Conservation (phyloP, 768 basidiomycete genomes). For the Suillus plorans region DNA sequence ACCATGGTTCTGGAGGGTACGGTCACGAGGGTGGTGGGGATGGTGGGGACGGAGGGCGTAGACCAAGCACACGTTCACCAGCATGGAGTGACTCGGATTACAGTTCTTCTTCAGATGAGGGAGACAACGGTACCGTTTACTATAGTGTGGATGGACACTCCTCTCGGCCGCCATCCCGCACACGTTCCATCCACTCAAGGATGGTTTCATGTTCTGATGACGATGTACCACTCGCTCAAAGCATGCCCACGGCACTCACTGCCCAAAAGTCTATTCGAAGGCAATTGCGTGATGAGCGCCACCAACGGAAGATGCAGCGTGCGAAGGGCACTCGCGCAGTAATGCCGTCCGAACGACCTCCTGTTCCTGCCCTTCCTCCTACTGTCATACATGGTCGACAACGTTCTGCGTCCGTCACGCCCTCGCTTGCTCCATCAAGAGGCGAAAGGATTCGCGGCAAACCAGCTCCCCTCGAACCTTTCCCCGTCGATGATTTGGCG, state of each 20-base stretch:
- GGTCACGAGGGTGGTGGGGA: conserved; percentile 41
- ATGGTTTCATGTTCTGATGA: conserved; percentile 50
- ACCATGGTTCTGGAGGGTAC: conserved; percentile 18
- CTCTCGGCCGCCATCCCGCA: conserved; percentile 23
- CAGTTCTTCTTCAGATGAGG: conserved; percentile 43
- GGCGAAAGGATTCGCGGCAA: conserved; percentile 47
- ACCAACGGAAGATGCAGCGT: conserved; percentile 53
- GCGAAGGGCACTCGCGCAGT: conserved; percentile 28
- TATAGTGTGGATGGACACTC: conserved; percentile 36
- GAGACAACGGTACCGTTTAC: conserved; percentile 41
- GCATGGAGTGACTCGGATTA: conserved; percentile 36
- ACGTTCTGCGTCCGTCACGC: conserved; percentile 30
- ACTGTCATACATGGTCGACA: conserved; percentile 29
- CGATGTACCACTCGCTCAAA: conserved; percentile 79
- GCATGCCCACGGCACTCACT: conserved; percentile 78
- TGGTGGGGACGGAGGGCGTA: conserved; percentile 37
- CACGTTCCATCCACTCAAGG: conserved; percentile 20
- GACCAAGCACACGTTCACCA: conserved; percentile 25
- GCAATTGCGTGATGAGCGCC: conserved; percentile 68
- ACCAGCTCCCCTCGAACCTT: conserved; percentile 36
- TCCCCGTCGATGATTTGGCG: conserved; percentile 60
- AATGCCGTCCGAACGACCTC: conserved; percentile 18
- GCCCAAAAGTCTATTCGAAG: conserved; percentile 81
- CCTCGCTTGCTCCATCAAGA: conserved; percentile 17
- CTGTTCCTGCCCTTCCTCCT: conserved; percentile 19